Conservation (phyloP, 768 basidiomycete species). For the Xanthoconium stramineum region DNA sequence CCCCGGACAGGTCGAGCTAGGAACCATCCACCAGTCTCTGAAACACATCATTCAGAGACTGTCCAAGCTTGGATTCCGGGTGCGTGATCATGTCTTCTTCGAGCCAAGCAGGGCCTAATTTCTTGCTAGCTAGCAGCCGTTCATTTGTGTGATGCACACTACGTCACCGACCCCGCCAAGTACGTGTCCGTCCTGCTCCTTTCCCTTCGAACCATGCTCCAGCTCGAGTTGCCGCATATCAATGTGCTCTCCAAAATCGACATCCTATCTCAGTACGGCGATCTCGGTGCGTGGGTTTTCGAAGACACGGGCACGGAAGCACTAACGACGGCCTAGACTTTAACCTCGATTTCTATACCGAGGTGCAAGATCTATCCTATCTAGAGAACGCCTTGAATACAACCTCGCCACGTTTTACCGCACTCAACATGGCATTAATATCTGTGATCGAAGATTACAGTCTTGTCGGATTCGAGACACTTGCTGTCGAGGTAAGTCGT, state of each 20-base stretch:
- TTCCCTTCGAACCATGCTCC: constrained; percentile 95
- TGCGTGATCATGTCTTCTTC: constrained; percentile 43
- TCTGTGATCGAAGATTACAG: constrained; percentile 92
- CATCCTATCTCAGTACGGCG: constrained; percentile 84
- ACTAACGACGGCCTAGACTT: constrained; percentile 58
- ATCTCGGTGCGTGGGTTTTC: constrained; percentile 64
- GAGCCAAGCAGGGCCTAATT: not conserved
- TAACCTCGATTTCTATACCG: constrained; percentile 96
- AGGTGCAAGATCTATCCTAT: constrained; percentile 93
- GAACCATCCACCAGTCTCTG: constrained; percentile 91
- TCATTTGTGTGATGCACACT: constrained; percentile 95
- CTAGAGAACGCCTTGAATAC: constrained; percentile 72
- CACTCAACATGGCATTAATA: constrained; percentile 86
- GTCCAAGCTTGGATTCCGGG: constrained; percentile 76
- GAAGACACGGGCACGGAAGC: not conserved
- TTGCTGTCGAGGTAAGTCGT: constrained; percentile 82
- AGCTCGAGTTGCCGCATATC: constrained; percentile 95
- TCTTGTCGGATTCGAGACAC: constrained; percentile 93
- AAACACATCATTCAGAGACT: constrained; percentile 73
- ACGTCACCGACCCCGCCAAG: constrained; percentile 94
- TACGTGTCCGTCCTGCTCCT: constrained; percentile 91
- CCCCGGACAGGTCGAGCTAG: constrained; percentile 96
- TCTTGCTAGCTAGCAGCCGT: constrained; percentile 77
- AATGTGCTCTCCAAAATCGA: constrained; percentile 97
- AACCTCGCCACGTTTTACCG: constrained; percentile 63